Conservation (phyloP, 306 rosid species). For the Rosa rugosa region DNA sequence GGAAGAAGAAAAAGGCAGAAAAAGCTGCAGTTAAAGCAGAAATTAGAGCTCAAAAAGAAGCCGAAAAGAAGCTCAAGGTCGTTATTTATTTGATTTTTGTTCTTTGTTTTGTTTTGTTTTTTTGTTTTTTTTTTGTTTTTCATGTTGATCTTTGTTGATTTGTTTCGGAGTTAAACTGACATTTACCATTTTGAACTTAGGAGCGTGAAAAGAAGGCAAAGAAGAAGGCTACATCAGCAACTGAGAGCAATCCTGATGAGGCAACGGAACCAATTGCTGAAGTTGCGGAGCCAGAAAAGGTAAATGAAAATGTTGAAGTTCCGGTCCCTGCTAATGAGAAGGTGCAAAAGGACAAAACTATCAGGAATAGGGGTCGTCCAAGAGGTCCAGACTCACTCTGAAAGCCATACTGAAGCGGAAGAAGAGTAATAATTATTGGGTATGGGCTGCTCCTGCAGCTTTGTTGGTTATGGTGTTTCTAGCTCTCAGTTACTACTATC, state of each 20-base stretch:
- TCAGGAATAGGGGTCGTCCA: conserved; percentile 53
- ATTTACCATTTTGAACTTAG: conserved; percentile 38
- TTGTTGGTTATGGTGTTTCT: conserved; percentile 41
- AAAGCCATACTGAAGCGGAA: conserved; percentile 71
- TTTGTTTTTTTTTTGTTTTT: neutral
- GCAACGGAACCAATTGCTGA: conserved; percentile 40
- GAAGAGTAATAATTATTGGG: conserved; percentile 56
- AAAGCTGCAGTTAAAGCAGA: conserved; percentile 87
- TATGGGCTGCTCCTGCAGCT: conserved; percentile 71
- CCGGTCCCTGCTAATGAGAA: conserved; percentile 42
- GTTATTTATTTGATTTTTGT: conserved; percentile 17
- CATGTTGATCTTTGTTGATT: conserved; percentile 34
- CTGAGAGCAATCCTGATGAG: conserved; percentile 46
- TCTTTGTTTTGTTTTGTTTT: neutral
- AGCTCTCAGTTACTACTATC: conserved; percentile 60
- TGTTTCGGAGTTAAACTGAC: conserved; percentile 5
- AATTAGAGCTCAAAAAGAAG: conserved; percentile 73
- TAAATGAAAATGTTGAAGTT: conserved; percentile 38
- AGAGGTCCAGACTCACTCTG: conserved; percentile 48
- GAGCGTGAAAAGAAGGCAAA: conserved; percentile 87
- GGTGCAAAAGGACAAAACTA: conserved; percentile 47
- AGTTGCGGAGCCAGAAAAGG: conserved; percentile 52
- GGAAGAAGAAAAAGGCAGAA: conserved; percentile 82
- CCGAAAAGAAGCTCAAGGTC: conserved; percentile 90
- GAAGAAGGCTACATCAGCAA: conserved; percentile 59